Conservation (phyloP, 768 basidiomycete species). For the Omphalotus guepiniiformis region DNA sequence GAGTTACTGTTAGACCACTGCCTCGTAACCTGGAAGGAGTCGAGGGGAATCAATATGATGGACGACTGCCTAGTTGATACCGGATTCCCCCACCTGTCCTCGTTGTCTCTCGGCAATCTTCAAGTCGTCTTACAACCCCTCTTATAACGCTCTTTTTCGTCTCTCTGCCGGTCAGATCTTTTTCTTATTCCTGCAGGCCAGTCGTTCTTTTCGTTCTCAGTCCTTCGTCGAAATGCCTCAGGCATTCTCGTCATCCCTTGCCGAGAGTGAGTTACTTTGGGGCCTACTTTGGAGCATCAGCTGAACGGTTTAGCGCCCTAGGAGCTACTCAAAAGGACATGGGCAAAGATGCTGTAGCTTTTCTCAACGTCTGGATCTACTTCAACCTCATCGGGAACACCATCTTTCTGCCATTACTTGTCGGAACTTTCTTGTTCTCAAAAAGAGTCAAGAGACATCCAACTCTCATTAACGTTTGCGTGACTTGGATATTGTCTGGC, state of each 20-base stretch:
- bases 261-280: not conserved
- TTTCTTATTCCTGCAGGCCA: slow-evolving; percentile 18
- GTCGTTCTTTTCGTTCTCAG: slow-evolving; percentile 13
- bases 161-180: slow-evolving; percentile 19
- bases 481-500: slow-evolving; percentile 45
- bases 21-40: too few relatives aligned
- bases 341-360: slow-evolving; percentile 19
- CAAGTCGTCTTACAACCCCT: too few relatives aligned
- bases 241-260: not conserved
- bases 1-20: too few relatives aligned
- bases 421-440: slow-evolving; percentile 40
- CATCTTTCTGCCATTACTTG: slow-evolving; percentile 39
- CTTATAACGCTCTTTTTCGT: too few relatives aligned
- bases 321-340: slow-evolving; percentile 20
- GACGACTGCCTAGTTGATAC: too few relatives aligned
- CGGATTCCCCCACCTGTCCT: too few relatives aligned
- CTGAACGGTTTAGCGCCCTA: too few relatives aligned
- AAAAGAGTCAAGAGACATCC: slow-evolving; percentile 35
- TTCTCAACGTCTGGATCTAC: slow-evolving; percentile 37
- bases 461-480: slow-evolving; percentile 41
- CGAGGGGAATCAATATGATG: too few relatives aligned
- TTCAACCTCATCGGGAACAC: slow-evolving; percentile 44
- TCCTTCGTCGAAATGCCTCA: not conserved
- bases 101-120: too few relatives aligned
- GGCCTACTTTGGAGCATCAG: too few relatives aligned